Evolutionary conservation across 495 filamentous ascomycete genomes (phyloP), one percentile per base, ranked within the genome.

Genomic region (Trichoderma erinaceum): DNA sequence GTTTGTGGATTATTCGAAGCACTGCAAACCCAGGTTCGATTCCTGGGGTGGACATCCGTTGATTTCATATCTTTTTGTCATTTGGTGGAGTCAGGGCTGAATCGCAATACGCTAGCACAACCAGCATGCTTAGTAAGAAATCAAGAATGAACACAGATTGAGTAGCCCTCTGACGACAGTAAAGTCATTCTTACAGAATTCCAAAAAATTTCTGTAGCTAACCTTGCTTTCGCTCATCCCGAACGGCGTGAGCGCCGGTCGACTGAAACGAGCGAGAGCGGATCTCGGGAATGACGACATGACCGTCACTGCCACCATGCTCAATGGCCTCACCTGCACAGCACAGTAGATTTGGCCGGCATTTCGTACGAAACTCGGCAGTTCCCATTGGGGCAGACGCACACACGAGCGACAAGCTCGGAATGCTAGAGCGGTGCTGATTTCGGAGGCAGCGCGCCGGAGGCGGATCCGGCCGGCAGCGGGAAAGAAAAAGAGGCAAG

Each of bases 21-120:
- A 61, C 56, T 61, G 56, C 10, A 32, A 15, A 61, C n/a, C 56
- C 23, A 61, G 56, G 56, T 61, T 61, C 56, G 56, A 61, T 27
- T 61, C 56, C 56, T 61, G 23, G 56, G 5, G 1, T 8, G 4
- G 56, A 25, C 56, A 61, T 23, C 2, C 32, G 3, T 35, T 35
- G 32, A 35, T 3, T 7, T 38, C 4, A 32, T 4, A 21, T 56
- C 21, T 56, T 61, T 61, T 61, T 61, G 29, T 32, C 32, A 8
- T 4, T 48, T 48, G 44, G 35, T 38, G 35, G 35, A 38, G 35
- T 7, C 35, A 38, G 35, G 35, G 35, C 35, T 38, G 35, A 35
- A 6, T 35, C 32, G 6, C 32, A 6, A 35, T 35, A 35, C 32
- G 32, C 32, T 35, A 35, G 3, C 32, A 35, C 6, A 35, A 35